Evolutionary conservation across 192 early-diverging fungal genomes (phyloP), one percentile per base, ranked within the genome.

Genomic region (Coemansia sp.): DNA sequence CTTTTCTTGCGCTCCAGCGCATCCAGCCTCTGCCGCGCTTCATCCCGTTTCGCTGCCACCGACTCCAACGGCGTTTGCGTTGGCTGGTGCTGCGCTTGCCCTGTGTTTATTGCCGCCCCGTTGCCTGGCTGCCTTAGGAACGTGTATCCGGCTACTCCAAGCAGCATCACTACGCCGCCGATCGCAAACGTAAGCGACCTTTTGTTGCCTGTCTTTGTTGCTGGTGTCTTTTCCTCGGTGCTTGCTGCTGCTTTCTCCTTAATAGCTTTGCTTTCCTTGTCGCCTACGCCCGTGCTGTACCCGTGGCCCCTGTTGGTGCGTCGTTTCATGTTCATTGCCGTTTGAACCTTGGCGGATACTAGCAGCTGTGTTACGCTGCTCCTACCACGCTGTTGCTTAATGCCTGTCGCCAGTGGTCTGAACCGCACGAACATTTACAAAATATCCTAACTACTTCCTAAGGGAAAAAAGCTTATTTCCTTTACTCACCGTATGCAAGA

Each of bases 111-210:
- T 41, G 30, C 30, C 30, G 30, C 30, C 30, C 30, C 30, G 39
- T 46, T 49, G 6, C 24, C 23, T 14, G 69, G 66, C 62, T 66
- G 68, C 5, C 72, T 73, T 24, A 72, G 39, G 33, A 81, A 72
- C 45, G 73, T 75, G 61, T 81, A 81, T 14, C 68, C 51, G 1
- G 69, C 60, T 34, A 81, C 78, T 2, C 78, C 70, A 23, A 81
- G 38, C n/a, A 81, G 51, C 52, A 72, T 66, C 21, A 81, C 30
- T 5, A 81, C 67, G 1, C 78, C 78, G 55, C 73, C 78, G 4
- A 81, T 72, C 12, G 78, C 78, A 64, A 81, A 72, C 3, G 73
- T 81, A 53, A 81, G 46, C 26, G 78, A 81, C 18, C 73, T 64
- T 63, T 72, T 75, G 59, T 41, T 72, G 14, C 66, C 60, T 8